phyloP scores from a whole-genome alignment of 352 stramenopile genomes.

The Globisporangium rhizosaccharum region DNA sequence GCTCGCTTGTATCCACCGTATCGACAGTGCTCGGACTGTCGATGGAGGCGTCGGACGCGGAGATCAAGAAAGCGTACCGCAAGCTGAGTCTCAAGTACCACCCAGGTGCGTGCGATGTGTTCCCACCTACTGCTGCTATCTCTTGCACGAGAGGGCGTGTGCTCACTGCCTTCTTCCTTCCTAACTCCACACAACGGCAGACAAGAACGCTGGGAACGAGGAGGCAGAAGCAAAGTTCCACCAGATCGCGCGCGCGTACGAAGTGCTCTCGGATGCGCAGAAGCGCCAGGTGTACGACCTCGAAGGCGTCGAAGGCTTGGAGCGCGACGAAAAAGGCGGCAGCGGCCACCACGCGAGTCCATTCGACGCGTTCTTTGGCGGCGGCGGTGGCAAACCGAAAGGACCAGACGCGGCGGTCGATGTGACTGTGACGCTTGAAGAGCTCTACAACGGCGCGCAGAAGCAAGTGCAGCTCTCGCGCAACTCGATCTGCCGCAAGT shows the following conservation, averaged over 20 bases:
- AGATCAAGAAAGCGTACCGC: slow-evolving; percentile 95
- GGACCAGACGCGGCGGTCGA: slow-evolving; percentile 73
- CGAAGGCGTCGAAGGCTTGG: slow-evolving; percentile 86
- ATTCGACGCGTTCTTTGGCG: slow-evolving; percentile 78
- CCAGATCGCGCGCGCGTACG: slow-evolving; percentile 87
- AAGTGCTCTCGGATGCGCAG: slow-evolving; percentile 87
- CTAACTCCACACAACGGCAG: slow-evolving; percentile 16
- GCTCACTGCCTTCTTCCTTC: no score
- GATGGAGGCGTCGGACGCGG: slow-evolving; percentile 76
- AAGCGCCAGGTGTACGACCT: slow-evolving; percentile 91
- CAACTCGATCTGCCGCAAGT: slow-evolving; percentile 85
- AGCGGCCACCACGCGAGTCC: slow-evolving; percentile 41
- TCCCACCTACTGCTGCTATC: background rate
- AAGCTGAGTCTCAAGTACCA: slow-evolving; percentile 96
- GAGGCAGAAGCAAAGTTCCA: slow-evolving; percentile 87
- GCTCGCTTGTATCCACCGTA: no score
- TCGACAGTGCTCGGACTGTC: slow-evolving; percentile 69
- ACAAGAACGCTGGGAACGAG: slow-evolving; percentile 83
- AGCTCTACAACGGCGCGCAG: slow-evolving; percentile 80
- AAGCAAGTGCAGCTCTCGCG: slow-evolving; percentile 64
- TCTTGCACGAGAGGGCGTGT: no score
- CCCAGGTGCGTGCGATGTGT: slow-evolving; percentile 46
- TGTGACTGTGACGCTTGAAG: slow-evolving; percentile 74
- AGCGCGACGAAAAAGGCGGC: slow-evolving; percentile 57
- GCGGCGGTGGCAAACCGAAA: slow-evolving; percentile 54